phyloP scores from a whole-genome alignment of 768 basidiomycete genomes.

The Kwoniella pini region DNA sequence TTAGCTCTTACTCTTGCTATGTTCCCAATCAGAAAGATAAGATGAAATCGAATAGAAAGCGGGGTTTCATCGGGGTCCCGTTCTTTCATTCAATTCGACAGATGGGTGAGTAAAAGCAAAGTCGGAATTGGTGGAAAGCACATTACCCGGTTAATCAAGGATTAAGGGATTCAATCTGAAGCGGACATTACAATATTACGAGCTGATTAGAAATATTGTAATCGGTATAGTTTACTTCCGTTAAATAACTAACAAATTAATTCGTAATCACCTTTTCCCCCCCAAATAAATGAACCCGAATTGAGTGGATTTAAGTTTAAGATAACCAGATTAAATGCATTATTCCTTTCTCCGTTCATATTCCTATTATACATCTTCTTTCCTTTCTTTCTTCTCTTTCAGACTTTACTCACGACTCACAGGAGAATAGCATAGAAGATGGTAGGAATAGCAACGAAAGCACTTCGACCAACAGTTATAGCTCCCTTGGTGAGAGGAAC shows the following conservation, averaged over 20 bases:
- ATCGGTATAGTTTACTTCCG: background rate
- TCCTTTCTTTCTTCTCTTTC: background rate
- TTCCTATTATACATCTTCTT: slow-evolving; percentile 3
- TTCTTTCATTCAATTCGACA: background rate
- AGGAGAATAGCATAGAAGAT: slow-evolving; percentile 1
- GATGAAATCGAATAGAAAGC: background rate
- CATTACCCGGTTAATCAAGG: background rate
- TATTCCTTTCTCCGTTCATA: slow-evolving; percentile 7
- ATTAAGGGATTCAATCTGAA: no score
- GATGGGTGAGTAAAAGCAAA: background rate
- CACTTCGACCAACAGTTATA: slow-evolving; percentile 23
- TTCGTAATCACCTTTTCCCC: slow-evolving; percentile 1
- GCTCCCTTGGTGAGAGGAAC: slow-evolving; percentile 23
- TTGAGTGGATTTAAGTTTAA: background rate
- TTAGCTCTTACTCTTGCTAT: no score
- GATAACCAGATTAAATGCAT: background rate
- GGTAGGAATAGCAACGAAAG: slow-evolving; percentile 13
- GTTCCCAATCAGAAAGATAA: no score
- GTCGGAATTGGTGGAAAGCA: slow-evolving; percentile 3
- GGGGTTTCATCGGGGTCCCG: slow-evolving; percentile 6
- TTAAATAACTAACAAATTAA: background rate
- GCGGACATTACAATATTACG: no score
- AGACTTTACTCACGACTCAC: background rate
- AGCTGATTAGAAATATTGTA: no score
- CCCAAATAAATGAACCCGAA: slow-evolving; percentile 5